These are phyloP conservation scores for Phycomyces nitens DNA, from an alignment of 192 early-diverging fungal genomes.

Conservation along the genomic window DNA sequence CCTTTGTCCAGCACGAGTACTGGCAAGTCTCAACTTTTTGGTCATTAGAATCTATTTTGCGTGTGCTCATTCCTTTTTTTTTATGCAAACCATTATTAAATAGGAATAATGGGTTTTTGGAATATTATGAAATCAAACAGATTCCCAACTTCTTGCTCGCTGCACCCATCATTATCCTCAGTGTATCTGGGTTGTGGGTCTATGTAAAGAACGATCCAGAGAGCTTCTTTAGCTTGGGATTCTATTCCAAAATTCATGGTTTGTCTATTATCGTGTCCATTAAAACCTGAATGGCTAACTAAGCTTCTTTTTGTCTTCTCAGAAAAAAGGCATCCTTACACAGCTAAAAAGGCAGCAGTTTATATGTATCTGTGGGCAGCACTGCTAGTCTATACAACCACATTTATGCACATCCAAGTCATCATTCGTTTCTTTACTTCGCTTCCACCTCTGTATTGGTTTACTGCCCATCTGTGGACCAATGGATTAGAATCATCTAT, in stretches of 20 bases:
- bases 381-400: slow-evolving; percentile 56
- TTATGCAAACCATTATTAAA: not conserved
- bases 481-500: not conserved
- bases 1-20: slow-evolving; percentile 82
- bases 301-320: not conserved
- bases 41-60: too few species aligned
- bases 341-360: not conserved
- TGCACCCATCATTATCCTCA: slow-evolving; percentile 68
- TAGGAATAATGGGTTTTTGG: slow-evolving; percentile 83
- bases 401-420: slow-evolving; percentile 89
- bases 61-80: not conserved
- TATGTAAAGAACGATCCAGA: slow-evolving; percentile 51
- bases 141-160: slow-evolving; percentile 91
- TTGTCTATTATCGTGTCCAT: not conserved
- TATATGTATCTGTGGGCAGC: slow-evolving; percentile 67
- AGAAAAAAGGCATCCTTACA: not conserved
- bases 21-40: slow-evolving; percentile 50
- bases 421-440: slow-evolving; percentile 83
- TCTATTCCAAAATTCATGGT: not conserved
- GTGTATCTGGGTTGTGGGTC: slow-evolving; percentile 52
- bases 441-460: slow-evolving; percentile 80
- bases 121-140: slow-evolving; percentile 78
- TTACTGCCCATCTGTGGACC: slow-evolving; percentile 42
- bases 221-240: slow-evolving; percentile 59
- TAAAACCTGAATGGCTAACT: too few species aligned